Conservation (phyloP, 768 basidiomycete species). For the Lactarius trivialis region DNA sequence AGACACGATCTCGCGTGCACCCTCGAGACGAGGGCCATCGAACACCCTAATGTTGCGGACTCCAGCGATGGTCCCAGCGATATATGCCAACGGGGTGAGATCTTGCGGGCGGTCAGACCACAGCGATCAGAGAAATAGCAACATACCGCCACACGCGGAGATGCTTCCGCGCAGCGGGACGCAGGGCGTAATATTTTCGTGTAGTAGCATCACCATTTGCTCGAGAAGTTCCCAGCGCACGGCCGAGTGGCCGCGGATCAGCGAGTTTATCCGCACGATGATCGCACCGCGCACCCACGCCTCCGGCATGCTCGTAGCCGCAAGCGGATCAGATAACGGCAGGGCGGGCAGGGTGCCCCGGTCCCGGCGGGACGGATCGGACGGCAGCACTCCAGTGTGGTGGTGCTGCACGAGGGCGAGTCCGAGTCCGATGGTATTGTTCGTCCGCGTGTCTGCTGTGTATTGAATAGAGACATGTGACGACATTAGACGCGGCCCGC, state of each 20-base stretch:
- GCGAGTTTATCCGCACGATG: slow-evolving; percentile 80
- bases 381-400: slow-evolving; percentile 67
- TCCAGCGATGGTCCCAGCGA: slow-evolving; percentile 68
- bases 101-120: slow-evolving; percentile 6
- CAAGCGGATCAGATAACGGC: slow-evolving; percentile 64
- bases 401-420: slow-evolving; percentile 77
- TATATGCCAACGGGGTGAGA: slow-evolving; percentile 22
- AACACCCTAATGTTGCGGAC: slow-evolving; percentile 77
- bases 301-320: slow-evolving; percentile 70
- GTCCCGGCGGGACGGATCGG: slow-evolving; percentile 26
- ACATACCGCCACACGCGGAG: slow-evolving; percentile 72
- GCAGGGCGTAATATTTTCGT: slow-evolving; percentile 65
- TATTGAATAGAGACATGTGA: not conserved
- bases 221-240: slow-evolving; percentile 76
- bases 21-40: slow-evolving; percentile 43
- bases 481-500: slow-evolving; percentile 17
- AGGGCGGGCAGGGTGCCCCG: slow-evolving; percentile 42
- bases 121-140: not conserved
- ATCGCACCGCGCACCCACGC: slow-evolving; percentile 90
- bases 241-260: slow-evolving; percentile 83
- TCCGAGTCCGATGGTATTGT: slow-evolving; percentile 64
- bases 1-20: slow-evolving; percentile 44
- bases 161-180: slow-evolving; percentile 85
- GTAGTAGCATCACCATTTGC: slow-evolving; percentile 66
- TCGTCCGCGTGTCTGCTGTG: slow-evolving; percentile 80